Base-by-base conservation (phyloP, 306 rosid species). In the Quillaja saponaria region DNA sequence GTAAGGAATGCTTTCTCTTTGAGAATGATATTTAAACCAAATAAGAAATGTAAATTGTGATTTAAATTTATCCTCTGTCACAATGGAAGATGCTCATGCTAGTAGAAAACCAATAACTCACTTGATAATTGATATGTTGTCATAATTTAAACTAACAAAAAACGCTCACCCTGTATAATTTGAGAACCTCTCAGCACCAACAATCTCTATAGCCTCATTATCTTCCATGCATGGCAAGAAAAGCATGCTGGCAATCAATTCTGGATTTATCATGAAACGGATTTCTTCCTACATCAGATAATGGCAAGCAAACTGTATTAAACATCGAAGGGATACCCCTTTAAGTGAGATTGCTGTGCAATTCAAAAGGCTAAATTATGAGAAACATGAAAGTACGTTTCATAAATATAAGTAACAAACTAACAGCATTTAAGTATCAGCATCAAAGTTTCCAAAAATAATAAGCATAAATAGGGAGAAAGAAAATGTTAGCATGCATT, bases 171-270 rank as follows among this genome's bases (percentile, higher is more conserved):
- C 98, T 8, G 73, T 76, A 71, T 91, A 88, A 58, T 72, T 74
- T n/a, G 98, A 91, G 72, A 84, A 91, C 77, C 96, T 86, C 78
- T 91, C 98, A 19, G 84, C 78, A 25, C 98, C 98, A 55, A 86
- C 75, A 70, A 91, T 81, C 69, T 86, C 90, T 73, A 88, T 81
- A 18, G 98, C 95, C 84, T 91, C 98, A 57, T 91, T 91, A 58
- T 86, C 90, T 31, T 63, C 90, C 95, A 88, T 84, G 51, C 92
- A 78, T 68, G 92, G 92, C 90, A 88, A 76, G 95, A 86, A 91
- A 56, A 88, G 85, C 92, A 88, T 91, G 53, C 92, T 82, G 44
- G 73, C 90, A 75, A 91, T 84, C 77, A 91, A 81, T 73, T 91
- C 98, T 28, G 95, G 95, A 79, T 77, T 81, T 77, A 84, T 57